Evolutionary conservation across 305 asterid species (phyloP), one percentile per base, ranked within the genome.

Genomic region (Rubia tinctorum): DNA sequence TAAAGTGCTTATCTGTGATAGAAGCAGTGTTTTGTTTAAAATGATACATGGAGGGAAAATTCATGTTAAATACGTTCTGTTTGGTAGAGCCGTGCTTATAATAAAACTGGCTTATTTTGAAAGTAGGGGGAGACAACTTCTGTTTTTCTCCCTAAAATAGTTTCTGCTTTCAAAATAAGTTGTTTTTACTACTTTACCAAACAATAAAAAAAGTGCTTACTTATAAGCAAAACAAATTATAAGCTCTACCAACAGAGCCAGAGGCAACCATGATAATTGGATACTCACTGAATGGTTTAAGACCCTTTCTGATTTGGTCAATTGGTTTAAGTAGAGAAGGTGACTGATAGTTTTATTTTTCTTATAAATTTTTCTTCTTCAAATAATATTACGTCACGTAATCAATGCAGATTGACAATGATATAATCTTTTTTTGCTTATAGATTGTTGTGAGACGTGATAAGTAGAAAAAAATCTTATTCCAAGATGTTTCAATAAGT

Each of bases 211-310:
- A n/a, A n/a, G n/a, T n/a, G n/a, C n/a, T n/a, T n/a, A n/a, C n/a
- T n/a, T n/a, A n/a, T n/a, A n/a, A n/a, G n/a, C n/a, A n/a, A n/a
- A n/a, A n/a, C n/a, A n/a, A n/a, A n/a, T n/a, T n/a, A n/a, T n/a
- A n/a, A n/a, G n/a, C n/a, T n/a, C n/a, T n/a, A n/a, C n/a, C n/a
- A n/a, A n/a, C n/a, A n/a, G n/a, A n/a, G n/a, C n/a, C n/a, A n/a
- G n/a, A n/a, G 96, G 91, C 96, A 25, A 96, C 97, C 17, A 86
- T 91, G 94, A 78, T 93, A 37, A 87, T 82, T 43, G 97, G 95
- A 11, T 89, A 91, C 80, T 87, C 97, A 49, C 78, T 73, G 20
- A 91, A 89, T 39, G 90, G 94, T 34, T 72, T 0, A 68, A 81
- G 79, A 85, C 90, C 7, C 78, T 88, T 40, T 76, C n/a, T n/a